Evolutionary conservation across 2,329 filamentous ascomycete species (phyloP).

Genomic region (Pestalotiopsis sp.): DNA sequence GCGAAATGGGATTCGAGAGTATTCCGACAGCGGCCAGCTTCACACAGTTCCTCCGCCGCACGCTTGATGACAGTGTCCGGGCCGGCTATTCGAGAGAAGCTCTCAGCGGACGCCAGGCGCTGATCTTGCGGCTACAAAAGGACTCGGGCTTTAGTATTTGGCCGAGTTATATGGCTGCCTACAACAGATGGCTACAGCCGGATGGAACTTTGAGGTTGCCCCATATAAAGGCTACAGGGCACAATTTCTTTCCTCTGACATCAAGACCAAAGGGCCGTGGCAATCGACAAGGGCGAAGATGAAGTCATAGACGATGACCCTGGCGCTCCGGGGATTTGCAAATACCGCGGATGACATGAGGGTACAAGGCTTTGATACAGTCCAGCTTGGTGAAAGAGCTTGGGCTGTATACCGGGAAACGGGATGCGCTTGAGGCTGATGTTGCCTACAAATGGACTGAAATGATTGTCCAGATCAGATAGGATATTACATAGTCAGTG

Average conservation of each 20-base stretch:
- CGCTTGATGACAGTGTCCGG: conserved; percentile 32
- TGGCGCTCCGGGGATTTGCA: background rate
- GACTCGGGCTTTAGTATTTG: conserved; percentile 17
- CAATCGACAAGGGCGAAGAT: background rate
- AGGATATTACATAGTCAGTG: background rate
- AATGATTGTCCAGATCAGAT: background rate
- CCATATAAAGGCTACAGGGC: background rate
- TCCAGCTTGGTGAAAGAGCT: background rate
- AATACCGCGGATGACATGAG: background rate
- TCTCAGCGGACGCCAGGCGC: conserved; percentile 14
- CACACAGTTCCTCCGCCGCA: conserved; percentile 33
- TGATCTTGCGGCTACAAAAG: conserved; percentile 20
- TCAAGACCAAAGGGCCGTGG: background rate
- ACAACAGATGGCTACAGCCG: background rate
- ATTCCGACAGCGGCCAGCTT: conserved; percentile 26
- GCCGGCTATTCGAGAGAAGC: conserved; percentile 33
- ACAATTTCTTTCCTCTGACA: conserved; percentile 1
- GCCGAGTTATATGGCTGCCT: background rate
- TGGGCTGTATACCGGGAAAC: background rate
- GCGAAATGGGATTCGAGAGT: conserved; percentile 39
- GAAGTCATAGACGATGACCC: background rate
- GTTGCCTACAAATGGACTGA: background rate
- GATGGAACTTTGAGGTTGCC: background rate
- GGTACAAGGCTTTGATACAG: background rate
- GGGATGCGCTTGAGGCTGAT: background rate